Evolutionary conservation across 2,329 filamentous ascomycete genomes (phyloP).

Genomic region (Trichoderma citrinoviride): DNA sequence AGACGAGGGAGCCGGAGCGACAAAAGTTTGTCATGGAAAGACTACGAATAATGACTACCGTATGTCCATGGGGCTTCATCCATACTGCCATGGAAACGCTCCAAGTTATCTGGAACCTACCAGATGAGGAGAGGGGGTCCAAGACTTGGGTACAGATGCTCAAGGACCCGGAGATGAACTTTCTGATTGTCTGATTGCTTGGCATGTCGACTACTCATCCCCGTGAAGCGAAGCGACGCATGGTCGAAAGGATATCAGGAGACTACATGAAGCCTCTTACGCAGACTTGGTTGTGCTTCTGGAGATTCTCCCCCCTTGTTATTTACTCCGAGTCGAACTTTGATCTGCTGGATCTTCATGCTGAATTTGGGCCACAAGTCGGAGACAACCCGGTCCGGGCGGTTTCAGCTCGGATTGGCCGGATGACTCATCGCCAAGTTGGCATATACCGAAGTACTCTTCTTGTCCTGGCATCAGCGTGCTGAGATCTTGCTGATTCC

Average conservation of each 20-base stretch:
- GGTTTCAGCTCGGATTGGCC: not conserved
- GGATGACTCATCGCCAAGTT: conserved; percentile 9
- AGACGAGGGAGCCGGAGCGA: conserved; percentile 42
- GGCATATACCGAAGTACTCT: not conserved
- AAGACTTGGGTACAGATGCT: conserved; percentile 46
- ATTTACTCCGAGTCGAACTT: not conserved
- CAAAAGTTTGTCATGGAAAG: conserved; percentile 50
- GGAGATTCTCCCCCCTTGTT: too few species aligned
- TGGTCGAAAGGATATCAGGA: not conserved
- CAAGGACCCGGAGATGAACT: conserved; percentile 42
- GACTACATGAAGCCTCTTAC: not conserved
- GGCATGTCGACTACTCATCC: not conserved
- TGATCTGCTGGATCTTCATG: not conserved
- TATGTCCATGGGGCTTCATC: conserved; percentile 50
- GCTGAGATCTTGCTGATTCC: not conserved
- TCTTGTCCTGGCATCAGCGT: not conserved
- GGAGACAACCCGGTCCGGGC: not conserved
- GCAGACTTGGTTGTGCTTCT: not conserved
- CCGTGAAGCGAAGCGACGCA: not conserved
- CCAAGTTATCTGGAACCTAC: conserved; percentile 43
- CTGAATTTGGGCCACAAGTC: not conserved
- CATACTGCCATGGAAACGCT: conserved; percentile 47
- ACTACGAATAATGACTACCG: conserved; percentile 40
- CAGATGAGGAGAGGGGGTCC: conserved; percentile 32
- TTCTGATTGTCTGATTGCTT: conserved; percentile 43